Conservation (phyloP, 495 filamentous ascomycete species). For the Penicillium daleae region DNA sequence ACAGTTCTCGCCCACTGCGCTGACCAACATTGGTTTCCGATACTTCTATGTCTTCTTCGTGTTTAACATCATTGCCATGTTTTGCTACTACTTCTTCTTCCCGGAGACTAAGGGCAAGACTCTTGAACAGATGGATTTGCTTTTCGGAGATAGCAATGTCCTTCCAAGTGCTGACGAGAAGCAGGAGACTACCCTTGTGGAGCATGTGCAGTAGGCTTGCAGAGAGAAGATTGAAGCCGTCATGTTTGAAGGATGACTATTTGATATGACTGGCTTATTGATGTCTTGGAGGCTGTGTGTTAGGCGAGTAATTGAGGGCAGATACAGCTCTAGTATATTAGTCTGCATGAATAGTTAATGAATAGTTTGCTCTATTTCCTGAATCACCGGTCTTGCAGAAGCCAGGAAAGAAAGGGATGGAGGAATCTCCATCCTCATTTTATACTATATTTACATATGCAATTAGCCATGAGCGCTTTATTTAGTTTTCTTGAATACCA, state of each 20-base stretch:
- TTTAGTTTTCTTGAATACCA: too few species aligned
- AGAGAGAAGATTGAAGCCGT: background rate
- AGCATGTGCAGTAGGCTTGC: conserved; percentile 8
- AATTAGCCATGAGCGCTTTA: too few species aligned
- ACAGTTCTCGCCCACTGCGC: conserved; percentile 53
- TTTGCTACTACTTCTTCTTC: conserved; percentile 48
- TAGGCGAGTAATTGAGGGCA: too few species aligned
- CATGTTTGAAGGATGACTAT: background rate
- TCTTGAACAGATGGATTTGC: conserved; percentile 56
- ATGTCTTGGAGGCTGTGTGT: background rate
- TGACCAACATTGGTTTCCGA: conserved; percentile 48
- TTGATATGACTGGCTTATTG: background rate
- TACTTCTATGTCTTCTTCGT: conserved; percentile 56
- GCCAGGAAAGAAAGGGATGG: too few species aligned
- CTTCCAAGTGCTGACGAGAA: background rate
- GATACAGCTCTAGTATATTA: too few species aligned
- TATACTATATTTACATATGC: too few species aligned
- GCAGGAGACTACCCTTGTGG: conserved; percentile 5
- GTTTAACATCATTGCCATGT: conserved; percentile 46
- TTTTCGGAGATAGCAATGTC: conserved; percentile 47
- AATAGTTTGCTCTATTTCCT: too few species aligned
- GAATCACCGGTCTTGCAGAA: too few species aligned
- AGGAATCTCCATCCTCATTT: too few species aligned
- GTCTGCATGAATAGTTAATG: too few species aligned
- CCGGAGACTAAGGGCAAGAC: conserved; percentile 55